Percentiles rank a stretch among this genome's conserved stretches.
These are phyloP conservation scores for Wickerhamomyces xylosicus DNA, from an alignment of 805 yeast species.

Conservation along the genomic window DNA sequence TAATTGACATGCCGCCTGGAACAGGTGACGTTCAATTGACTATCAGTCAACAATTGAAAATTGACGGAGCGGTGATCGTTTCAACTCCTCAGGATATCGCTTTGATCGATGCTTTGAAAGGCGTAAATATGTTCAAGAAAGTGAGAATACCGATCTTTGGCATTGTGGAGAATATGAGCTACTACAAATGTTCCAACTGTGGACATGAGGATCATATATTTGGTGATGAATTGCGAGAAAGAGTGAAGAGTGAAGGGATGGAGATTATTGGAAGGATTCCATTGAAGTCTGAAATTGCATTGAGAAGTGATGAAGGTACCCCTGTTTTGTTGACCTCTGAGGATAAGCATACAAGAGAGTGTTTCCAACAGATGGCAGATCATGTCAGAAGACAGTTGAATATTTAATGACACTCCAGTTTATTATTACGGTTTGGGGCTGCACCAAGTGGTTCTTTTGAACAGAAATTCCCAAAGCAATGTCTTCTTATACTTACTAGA, in stretches of 20 bases:
- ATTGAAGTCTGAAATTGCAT: constrained; percentile 47
- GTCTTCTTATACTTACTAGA: constrained; percentile 57
- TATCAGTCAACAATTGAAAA: constrained; percentile 63
- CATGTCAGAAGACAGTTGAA: too few relatives aligned
- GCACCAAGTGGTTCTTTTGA: constrained; percentile 53
- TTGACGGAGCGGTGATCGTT: constrained; percentile 75
- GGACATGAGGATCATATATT: constrained; percentile 63
- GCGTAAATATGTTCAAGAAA: constrained; percentile 67
- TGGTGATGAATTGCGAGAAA: constrained; percentile 46
- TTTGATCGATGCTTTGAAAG: constrained; percentile 67
- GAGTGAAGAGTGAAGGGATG: constrained; percentile 35
- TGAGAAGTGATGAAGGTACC: constrained; percentile 50
- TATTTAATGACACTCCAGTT: constrained; percentile 60
- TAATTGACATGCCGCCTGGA: constrained; percentile 86
- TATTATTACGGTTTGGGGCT: constrained; percentile 58
- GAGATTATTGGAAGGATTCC: constrained; percentile 61
- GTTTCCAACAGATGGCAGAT: constrained; percentile 47
- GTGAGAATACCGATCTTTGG: constrained; percentile 68
- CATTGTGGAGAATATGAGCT: constrained; percentile 76
- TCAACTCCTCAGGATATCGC: constrained; percentile 87
- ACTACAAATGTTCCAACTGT: constrained; percentile 68
- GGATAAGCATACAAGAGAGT: constrained; percentile 24
- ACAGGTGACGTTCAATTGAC: constrained; percentile 85
- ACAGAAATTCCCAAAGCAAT: constrained; percentile 52
- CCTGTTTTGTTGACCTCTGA: constrained; percentile 45